phyloP scores from a whole-genome alignment of 345 rosid genomes.

The Theobroma cacao region DNA sequence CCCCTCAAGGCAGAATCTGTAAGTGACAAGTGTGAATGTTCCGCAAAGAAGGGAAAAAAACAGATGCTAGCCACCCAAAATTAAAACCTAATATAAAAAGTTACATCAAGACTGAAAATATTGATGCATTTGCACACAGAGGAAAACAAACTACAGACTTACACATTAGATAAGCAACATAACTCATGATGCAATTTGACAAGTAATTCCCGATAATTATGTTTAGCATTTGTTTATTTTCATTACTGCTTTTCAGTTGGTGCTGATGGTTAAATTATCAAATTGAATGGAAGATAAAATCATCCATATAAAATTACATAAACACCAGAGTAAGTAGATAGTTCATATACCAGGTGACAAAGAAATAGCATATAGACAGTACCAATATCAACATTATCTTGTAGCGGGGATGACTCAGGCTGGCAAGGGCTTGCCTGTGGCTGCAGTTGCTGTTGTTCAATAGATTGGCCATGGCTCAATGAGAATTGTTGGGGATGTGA shows the following conservation, averaged over 20 bases:
- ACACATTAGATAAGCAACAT: neutral
- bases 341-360: neutral
- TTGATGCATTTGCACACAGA: neutral
- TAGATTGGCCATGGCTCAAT: conserved; percentile 9
- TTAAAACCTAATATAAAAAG: neutral
- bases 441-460: conserved; percentile 14
- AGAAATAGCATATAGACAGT: conserved; percentile 12
- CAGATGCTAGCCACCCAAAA: neutral
- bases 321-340: neutral
- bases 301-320: neutral
- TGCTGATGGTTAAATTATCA: neutral
- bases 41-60: neutral
- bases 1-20: conserved; percentile 3
- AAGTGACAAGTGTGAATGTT: conserved; percentile 2
- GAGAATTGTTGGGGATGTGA: conserved; percentile 1
- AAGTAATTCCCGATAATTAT: neutral
- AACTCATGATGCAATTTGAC: neutral
- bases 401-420: conserved; percentile 18
- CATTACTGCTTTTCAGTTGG: neutral
- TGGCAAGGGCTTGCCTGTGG: conserved; percentile 12
- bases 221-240: neutral
- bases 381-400: conserved; percentile 16
- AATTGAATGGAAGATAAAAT: neutral
- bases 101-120: neutral
- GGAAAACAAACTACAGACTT: neutral